Percentiles rank a stretch among this genome's conserved stretches.
phyloP scores from a whole-genome alignment of 2,329 filamentous ascomycete genomes.

The Cytospora paraplurivora region DNA sequence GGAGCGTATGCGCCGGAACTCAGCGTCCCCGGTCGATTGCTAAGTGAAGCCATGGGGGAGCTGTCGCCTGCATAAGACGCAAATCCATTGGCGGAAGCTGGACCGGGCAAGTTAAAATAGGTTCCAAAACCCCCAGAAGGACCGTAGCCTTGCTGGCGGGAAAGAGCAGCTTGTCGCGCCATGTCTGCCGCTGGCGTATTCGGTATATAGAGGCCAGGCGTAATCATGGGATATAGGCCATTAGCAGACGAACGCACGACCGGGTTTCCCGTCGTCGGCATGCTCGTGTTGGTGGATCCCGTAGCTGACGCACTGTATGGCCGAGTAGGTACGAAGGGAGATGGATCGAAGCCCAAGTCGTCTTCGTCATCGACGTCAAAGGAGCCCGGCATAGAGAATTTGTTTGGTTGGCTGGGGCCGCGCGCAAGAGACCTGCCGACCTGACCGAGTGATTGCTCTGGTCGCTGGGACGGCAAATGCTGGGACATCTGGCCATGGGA shows the following conservation, averaged over 20 bases:
- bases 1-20: slow-evolving; percentile 29
- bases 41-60: slow-evolving; percentile 1
- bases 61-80: slow-evolving; percentile 4
- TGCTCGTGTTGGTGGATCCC: background rate
- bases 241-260: background rate
- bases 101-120: background rate
- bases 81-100: slow-evolving; percentile 2
- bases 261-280: background rate
- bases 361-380: slow-evolving; percentile 8
- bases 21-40: slow-evolving; percentile 30
- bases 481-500: background rate
- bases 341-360: slow-evolving; percentile 1
- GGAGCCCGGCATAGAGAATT: slow-evolving; percentile 8
- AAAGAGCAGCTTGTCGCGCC: slow-evolving; percentile 30
- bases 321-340: background rate
- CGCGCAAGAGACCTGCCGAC: background rate
- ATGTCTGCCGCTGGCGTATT: slow-evolving; percentile 29
- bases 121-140: slow-evolving; percentile 15
- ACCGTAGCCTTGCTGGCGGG: slow-evolving; percentile 24
- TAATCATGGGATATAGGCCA: slow-evolving; percentile 17
- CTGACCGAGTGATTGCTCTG: background rate
- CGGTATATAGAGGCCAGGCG: slow-evolving; percentile 14
- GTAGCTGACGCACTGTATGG: slow-evolving; percentile 8
- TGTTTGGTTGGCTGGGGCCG: slow-evolving; percentile 11
- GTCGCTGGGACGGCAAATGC: slow-evolving; percentile 5